phyloP scores from a whole-genome alignment of 768 basidiomycete genomes.

The Mycena indigotica region DNA sequence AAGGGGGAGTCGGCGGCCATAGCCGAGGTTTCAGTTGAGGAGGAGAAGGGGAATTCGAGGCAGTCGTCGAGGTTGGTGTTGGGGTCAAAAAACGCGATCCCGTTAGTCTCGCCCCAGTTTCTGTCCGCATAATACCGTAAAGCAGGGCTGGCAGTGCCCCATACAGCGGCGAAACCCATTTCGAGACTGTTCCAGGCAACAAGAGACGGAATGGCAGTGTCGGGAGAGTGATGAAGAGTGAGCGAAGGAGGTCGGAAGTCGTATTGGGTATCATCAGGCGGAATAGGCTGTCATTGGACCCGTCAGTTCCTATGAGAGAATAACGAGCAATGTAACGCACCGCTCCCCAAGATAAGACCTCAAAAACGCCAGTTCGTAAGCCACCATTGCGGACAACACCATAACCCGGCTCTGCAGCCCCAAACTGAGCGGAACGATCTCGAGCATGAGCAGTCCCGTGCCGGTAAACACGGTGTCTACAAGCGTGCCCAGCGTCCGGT shows the following conservation, averaged over 20 bases:
- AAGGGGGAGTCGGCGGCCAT: slow-evolving; percentile 39
- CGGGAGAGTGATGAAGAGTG: slow-evolving; percentile 11
- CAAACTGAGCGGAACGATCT: slow-evolving; percentile 7
- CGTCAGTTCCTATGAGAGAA: not conserved
- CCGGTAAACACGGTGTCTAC: slow-evolving; percentile 3
- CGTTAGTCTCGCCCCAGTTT: not conserved
- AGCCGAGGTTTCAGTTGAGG: slow-evolving; percentile 31
- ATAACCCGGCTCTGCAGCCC: slow-evolving; percentile 1
- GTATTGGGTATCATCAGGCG: slow-evolving; percentile 4
- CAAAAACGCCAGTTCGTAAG: slow-evolving; percentile 17
- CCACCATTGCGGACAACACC: slow-evolving; percentile 4
- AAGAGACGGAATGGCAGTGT: slow-evolving; percentile 17
- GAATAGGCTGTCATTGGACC: slow-evolving; percentile 5
- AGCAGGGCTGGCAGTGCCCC: slow-evolving; percentile 8
- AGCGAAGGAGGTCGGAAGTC: slow-evolving; percentile 2
- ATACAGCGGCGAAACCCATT: slow-evolving; percentile 13
- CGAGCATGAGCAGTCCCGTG: slow-evolving; percentile 1
- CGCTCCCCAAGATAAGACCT: slow-evolving; percentile 11
- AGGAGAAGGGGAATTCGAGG: slow-evolving; percentile 28
- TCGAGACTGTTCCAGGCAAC: slow-evolving; percentile 9
- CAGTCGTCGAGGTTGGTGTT: slow-evolving; percentile 1
- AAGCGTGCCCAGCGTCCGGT: not conserved
- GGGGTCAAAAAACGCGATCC: not conserved
- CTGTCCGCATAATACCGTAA: not conserved
- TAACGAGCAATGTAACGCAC: not conserved